These are phyloP conservation scores for Diaporthe ilicicola DNA, from an alignment of 2,329 filamentous ascomycete genomes.

Conservation along the genomic window DNA sequence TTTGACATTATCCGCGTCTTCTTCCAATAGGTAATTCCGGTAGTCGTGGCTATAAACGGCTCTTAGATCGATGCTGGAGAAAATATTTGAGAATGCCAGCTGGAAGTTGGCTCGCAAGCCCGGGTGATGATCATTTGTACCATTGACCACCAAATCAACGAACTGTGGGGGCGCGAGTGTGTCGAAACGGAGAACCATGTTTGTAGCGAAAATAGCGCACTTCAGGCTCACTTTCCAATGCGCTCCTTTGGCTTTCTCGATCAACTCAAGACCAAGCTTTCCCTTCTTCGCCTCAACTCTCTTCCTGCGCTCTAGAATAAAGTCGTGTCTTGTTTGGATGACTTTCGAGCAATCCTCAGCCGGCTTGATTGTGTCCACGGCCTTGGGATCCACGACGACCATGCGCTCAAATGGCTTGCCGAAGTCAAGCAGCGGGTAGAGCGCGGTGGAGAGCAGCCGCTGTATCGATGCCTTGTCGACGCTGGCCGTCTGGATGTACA, in stretches of 20 bases:
- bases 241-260: constrained; percentile 77
- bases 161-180: constrained; percentile 83
- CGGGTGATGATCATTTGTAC: constrained; percentile 90
- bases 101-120: constrained; percentile 83
- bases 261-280: constrained; percentile 81
- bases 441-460: constrained; percentile 80
- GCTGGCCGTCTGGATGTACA: constrained; percentile 88
- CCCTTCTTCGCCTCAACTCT: constrained; percentile 87
- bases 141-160: constrained; percentile 81
- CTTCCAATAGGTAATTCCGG: constrained; percentile 83
- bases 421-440: constrained; percentile 91
- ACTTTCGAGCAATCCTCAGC: constrained; percentile 66
- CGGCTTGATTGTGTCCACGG: constrained; percentile 78
- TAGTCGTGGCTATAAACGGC: constrained; percentile 88
- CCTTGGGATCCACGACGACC: constrained; percentile 78
- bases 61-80: constrained; percentile 87
- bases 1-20: constrained; percentile 80
- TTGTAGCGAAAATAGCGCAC: constrained; percentile 89
- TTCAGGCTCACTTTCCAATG: constrained; percentile 97
- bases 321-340: constrained; percentile 74
- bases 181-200: constrained; percentile 91
- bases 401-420: constrained; percentile 87
- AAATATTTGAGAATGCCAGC: constrained; percentile 77
- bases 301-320: constrained; percentile 77
- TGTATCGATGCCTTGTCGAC: constrained; percentile 97